These are phyloP conservation scores for Suhomyces choctaworum DNA, from an alignment of 1,139 yeast species.

Conservation along the genomic window DNA sequence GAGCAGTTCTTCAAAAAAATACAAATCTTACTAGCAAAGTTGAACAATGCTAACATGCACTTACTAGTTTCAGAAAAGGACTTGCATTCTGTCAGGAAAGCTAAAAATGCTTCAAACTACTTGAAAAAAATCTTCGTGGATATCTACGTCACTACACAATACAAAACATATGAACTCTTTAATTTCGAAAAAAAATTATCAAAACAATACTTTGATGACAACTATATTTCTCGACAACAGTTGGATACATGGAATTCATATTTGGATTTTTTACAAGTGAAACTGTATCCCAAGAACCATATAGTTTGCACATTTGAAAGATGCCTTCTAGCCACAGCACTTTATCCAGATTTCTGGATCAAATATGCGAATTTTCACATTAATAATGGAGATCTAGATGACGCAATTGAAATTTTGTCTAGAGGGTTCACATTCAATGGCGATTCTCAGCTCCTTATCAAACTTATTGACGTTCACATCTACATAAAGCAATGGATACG, in stretches of 20 bases:
- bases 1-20: constrained; percentile 53
- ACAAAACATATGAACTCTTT: constrained; percentile 60
- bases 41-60: constrained; percentile 26
- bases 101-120: constrained; percentile 26
- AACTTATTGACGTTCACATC: constrained; percentile 43
- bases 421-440: constrained; percentile 32
- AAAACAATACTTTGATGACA: constrained; percentile 52
- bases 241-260: constrained; percentile 61
- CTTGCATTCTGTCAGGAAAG: constrained; percentile 17
- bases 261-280: constrained; percentile 53
- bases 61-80: constrained; percentile 23
- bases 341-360: constrained; percentile 61
- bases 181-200: constrained; percentile 58
- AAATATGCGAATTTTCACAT: constrained; percentile 54
- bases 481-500: constrained; percentile 29
- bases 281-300: constrained; percentile 28
- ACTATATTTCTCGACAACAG: constrained; percentile 44
- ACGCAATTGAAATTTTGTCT: constrained; percentile 40
- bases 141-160: constrained; percentile 61
- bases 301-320: constrained; percentile 55
- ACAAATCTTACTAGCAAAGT: constrained; percentile 40
- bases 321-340: constrained; percentile 53
- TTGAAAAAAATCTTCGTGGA: constrained; percentile 51
- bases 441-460: constrained; percentile 27
- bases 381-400: constrained; percentile 25